These are phyloP conservation scores for Candida orba DNA, from an alignment of 805 yeast genomes.

Conservation along the genomic window DNA sequence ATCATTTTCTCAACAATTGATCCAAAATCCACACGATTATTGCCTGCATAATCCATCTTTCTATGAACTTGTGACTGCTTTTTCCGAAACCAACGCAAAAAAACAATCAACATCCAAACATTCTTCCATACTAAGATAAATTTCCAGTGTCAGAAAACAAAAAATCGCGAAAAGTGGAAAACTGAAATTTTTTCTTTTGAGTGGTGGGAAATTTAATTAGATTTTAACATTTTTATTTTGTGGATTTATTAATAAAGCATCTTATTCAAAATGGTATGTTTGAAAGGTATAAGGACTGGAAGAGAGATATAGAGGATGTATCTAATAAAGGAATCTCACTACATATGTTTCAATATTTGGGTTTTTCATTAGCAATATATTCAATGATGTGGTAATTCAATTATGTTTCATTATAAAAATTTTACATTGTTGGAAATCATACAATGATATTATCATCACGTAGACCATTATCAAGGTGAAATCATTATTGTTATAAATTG, in stretches of 20 bases:
- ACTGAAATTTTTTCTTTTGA: constrained; percentile 6
- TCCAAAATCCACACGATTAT: not conserved
- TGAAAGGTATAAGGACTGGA: not conserved
- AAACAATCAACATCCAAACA: constrained; percentile 2
- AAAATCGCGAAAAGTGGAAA: not conserved
- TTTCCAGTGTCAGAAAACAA: too few relatives aligned
- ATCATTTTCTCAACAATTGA: not conserved
- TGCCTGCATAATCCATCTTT: too few relatives aligned
- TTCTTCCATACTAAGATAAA: not conserved
- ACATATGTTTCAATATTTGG: too few relatives aligned
- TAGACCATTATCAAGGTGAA: too few relatives aligned
- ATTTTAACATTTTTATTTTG: constrained; percentile 1
- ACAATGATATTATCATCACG: not conserved
- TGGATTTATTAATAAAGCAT: constrained; percentile 6
- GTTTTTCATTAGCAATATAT: too few relatives aligned
- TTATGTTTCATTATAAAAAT: too few relatives aligned
- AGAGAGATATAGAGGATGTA: not conserved
- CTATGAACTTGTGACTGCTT: not conserved
- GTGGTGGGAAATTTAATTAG: constrained; percentile 1
- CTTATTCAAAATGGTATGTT: constrained; percentile 12
- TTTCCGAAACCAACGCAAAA: not conserved
- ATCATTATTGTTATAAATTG: too few relatives aligned
- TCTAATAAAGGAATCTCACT: too few relatives aligned
- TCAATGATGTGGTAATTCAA: too few relatives aligned
- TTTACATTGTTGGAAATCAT: too few relatives aligned